Evolutionary conservation across 345 rosid species (phyloP), one percentile per base, ranked within the genome.

Genomic region (Aethionema arabicum): DNA sequence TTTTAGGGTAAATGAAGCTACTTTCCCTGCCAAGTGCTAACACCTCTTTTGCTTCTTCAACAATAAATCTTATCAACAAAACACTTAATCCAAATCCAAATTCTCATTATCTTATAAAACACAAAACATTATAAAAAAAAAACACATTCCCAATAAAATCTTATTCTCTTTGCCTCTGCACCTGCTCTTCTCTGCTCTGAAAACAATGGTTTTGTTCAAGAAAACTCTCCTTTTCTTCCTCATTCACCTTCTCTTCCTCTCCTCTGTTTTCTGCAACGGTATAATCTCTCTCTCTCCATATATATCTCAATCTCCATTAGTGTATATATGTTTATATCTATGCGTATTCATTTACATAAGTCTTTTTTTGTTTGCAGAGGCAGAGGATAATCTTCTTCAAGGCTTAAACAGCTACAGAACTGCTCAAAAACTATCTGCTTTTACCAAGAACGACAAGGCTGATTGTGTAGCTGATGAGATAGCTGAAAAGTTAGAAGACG

Each of bases 371-470:
- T n/a, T 51, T 37, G 50, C 81, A 84, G 96, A 83, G 4, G 83
- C 69, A 5, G 83, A 82, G 68, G 83, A 85, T 72, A 57, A 72
- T 63, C 83, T 88, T 62, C 83, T 85, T 7, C 90, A 83, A 71
- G 96, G 90, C 48, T 67, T 91, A 44, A 84, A 91, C 80, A 80
- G 83, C 69, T 83, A 77, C 75, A 56, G 96, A 50, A 75, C 75
- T 16, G 52, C 85, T 0, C 49, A 54, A 30, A 75, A 51, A 43
- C 83, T 88, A 29, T 75, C 79, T 0, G 42, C 72, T 4, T 77
- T 86, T 7, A 4, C 63, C 31, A 79, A 82, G 74, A 80, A 83
- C 65, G 70, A 68, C 9, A 84, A 82, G 7, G 98, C 96, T 0
- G 72, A 44, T 0, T 91, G 96, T 61, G 74, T 79, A 0, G 96